These are phyloP conservation scores for Priceomyces carsonii DNA, from an alignment of 805 yeast genomes.

Conservation along the genomic window DNA sequence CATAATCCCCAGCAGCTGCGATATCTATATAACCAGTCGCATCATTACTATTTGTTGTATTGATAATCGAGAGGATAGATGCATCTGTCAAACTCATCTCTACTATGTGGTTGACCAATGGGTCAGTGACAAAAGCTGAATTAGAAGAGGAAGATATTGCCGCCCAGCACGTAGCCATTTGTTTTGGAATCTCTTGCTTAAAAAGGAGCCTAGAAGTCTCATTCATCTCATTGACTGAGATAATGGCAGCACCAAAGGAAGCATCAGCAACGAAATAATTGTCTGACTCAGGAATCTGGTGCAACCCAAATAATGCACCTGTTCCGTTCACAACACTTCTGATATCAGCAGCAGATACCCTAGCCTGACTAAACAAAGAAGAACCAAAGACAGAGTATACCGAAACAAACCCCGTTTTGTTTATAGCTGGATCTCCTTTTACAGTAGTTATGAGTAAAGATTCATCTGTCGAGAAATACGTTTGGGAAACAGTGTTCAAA, in stretches of 20 bases:
- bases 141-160: neutral
- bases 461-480: neutral
- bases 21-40: slow-evolving; percentile 1
- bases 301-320: slow-evolving; percentile 1
- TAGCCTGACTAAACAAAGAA: neutral
- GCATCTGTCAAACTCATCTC: slow-evolving; percentile 1
- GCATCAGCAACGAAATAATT: neutral
- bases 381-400: neutral
- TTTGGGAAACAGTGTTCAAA: slow-evolving; percentile 2
- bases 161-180: slow-evolving; percentile 1
- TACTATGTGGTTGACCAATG: slow-evolving; percentile 1
- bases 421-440: slow-evolving; percentile 1
- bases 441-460: slow-evolving; percentile 1
- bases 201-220: neutral
- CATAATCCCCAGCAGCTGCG: neutral
- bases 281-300: neutral
- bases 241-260: neutral
- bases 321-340: neutral
- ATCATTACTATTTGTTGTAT: neutral
- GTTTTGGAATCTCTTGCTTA: neutral
- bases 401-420: slow-evolving; percentile 1
- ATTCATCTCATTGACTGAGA: neutral
- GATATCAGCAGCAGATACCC: neutral
- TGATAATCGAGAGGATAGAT: neutral
- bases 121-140: slow-evolving; percentile 3